Evolutionary conservation across 2,329 filamentous ascomycete species (phyloP), one percentile per base, ranked within the genome.

Genomic region (Alternaria solani): DNA sequence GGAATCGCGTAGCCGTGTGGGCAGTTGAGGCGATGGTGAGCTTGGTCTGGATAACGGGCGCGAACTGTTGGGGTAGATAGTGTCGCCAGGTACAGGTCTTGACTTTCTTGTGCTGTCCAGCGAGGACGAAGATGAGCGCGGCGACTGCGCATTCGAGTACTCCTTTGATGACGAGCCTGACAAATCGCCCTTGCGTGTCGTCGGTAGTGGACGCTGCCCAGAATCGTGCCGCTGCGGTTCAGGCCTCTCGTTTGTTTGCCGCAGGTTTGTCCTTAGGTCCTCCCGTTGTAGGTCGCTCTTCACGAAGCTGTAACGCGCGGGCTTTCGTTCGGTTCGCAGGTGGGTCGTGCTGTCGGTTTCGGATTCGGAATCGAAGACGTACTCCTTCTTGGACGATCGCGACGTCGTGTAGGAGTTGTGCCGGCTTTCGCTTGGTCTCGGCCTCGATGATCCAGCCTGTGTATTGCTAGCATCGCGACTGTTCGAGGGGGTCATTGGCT

Each of bases 401-500:
- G 71, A 67, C 36, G 65, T 63, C 2, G 63, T 48, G 28, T 64
- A 56, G 0, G 73, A 71, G 14, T 74, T 67, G 25, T 70, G 66
- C 16, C 68, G 72, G 57, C 65, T 61, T 64, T 75, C 57, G 66
- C 67, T 39, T 70, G 75, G 54, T 5, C 47, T 52, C 23, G 62
- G 49, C 64, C 76, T 63, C 71, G 77, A 34, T 75, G 77, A 63
- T 23, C 55, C 66, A 30, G 56, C 66, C 30, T 48, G 51, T 16
- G 55, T 12, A 44, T 70, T 56, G 44, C 53, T 43, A 25, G n/a
- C 25, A 26, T 69, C 64, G 11, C 63, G 64, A 56, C 69, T 69
- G 11, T 66, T 70, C 18, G 75, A 73, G 6, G 82, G 80, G 28
- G 81, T 81, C 41, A 82, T 75, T 5, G 80, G 69, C 62, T 85